These are phyloP conservation scores for Myrmaecium sp. DNA, from an alignment of 2,329 filamentous ascomycete species.

Conservation along the genomic window DNA sequence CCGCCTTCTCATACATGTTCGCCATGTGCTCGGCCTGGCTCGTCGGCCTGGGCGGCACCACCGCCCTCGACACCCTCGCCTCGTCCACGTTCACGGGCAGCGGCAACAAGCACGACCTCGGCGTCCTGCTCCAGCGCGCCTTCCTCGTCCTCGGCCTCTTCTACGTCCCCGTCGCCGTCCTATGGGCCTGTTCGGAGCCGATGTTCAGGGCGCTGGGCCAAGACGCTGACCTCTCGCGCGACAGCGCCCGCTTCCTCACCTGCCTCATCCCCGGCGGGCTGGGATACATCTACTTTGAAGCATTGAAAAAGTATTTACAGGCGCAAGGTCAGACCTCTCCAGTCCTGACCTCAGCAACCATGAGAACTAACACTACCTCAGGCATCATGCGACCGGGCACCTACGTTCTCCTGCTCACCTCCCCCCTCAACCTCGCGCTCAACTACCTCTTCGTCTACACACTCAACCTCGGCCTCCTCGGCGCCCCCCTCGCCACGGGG, in stretches of 20 bases:
- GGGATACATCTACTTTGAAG: constrained; percentile 77
- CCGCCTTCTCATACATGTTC: constrained; percentile 87
- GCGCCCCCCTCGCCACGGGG: constrained; percentile 66
- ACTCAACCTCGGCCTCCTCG: constrained; percentile 53
- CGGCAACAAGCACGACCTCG: constrained; percentile 60
- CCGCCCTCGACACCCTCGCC: constrained; percentile 69
- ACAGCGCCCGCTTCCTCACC: constrained; percentile 56
- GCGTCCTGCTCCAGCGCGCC: constrained; percentile 59
- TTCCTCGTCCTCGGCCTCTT: constrained; percentile 56
- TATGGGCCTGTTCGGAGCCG: constrained; percentile 62
- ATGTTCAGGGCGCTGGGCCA: constrained; percentile 62
- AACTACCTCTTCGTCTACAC: constrained; percentile 58
- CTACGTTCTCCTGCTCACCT: constrained; percentile 44
- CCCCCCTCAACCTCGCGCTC: constrained; percentile 39
- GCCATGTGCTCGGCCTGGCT: constrained; percentile 81
- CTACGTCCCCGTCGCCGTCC: constrained; percentile 52
- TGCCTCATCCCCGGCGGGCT: constrained; percentile 64
- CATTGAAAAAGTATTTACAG: constrained; percentile 47
- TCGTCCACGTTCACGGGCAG: constrained; percentile 71
- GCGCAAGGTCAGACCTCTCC: constrained; percentile 30
- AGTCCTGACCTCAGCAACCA: neutral
- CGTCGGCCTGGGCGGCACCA: constrained; percentile 70
- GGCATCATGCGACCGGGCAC: constrained; percentile 49
- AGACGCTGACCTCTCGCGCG: constrained; percentile 56
- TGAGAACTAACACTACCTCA: constrained; percentile 11